Conservation (phyloP, 83 land plant genomes). For the Thuja plicata region DNA sequence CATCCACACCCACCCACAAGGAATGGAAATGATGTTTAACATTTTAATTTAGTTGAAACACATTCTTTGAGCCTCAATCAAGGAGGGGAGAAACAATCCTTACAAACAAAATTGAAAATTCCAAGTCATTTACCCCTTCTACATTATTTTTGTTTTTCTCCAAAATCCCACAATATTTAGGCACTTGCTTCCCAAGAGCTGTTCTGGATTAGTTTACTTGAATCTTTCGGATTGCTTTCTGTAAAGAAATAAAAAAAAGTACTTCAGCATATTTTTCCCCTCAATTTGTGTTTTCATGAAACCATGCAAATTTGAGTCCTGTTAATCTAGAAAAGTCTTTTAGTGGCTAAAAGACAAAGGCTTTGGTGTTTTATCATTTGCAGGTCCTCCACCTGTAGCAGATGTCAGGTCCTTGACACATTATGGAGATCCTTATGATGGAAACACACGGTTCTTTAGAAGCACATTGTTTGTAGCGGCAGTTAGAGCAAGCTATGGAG, state of each 20-base stretch:
- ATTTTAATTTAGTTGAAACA: too few relatives aligned
- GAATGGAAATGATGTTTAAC: background rate
- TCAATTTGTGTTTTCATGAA: background rate
- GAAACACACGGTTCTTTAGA: slow-evolving; percentile 94
- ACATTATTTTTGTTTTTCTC: too few relatives aligned
- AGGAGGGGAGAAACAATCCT: background rate
- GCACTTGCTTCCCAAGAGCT: background rate
- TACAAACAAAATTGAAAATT: too few relatives aligned
- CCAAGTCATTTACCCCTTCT: background rate
- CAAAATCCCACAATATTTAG: background rate
- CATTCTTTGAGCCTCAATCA: background rate
- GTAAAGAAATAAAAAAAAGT: background rate
- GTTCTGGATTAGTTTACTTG: background rate
- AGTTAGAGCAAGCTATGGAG: slow-evolving; percentile 94
- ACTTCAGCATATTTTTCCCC: background rate
- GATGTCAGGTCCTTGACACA: slow-evolving; percentile 95
- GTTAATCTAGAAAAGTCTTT: background rate
- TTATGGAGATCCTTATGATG: slow-evolving; percentile 99
- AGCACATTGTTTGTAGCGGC: slow-evolving; percentile 98
- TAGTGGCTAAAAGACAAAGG: background rate
- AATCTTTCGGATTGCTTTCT: background rate
- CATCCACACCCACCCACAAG: background rate
- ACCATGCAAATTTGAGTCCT: background rate
- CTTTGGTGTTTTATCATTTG: background rate
- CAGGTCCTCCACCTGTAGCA: slow-evolving; percentile 81